Conservation (phyloP, 176 grass and related monocot species). For the Eleusine coracana region DNA sequence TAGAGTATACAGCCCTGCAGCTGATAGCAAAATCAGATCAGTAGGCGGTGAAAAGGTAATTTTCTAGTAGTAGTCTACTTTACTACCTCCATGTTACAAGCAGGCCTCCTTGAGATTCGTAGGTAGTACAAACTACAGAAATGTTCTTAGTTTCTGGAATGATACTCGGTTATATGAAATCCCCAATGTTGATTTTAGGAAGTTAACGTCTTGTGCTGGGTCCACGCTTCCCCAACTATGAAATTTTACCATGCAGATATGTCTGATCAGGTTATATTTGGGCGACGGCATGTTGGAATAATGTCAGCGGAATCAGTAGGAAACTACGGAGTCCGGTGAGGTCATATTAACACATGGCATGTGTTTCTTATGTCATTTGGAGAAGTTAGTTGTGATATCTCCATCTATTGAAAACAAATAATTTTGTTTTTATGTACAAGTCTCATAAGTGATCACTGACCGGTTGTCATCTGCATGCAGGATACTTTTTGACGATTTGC, state of each 20-base stretch:
- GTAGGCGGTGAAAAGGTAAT: constrained; percentile 84
- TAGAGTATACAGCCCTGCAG: constrained; percentile 83
- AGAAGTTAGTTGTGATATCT: not conserved
- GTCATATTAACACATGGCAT: not conserved
- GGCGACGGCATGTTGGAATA: constrained; percentile 75
- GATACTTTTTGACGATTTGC: constrained; percentile 91
- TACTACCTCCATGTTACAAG: not conserved
- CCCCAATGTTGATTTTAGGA: not conserved
- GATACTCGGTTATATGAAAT: not conserved
- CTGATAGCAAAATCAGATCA: constrained; percentile 93
- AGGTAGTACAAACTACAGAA: not conserved
- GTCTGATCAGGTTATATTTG: constrained; percentile 75
- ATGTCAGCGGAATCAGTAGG: constrained; percentile 97
- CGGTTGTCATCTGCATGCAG: constrained; percentile 41
- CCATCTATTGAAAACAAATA: not conserved
- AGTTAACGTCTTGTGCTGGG: not conserved
- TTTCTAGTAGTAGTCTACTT: constrained; percentile 6
- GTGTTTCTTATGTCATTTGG: constrained; percentile 10
- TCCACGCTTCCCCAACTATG: not conserved
- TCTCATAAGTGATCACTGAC: not conserved
- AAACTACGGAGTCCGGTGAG: constrained; percentile 88
- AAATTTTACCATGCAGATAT: not conserved
- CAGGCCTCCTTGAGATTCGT: not conserved
- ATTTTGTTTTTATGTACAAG: constrained; percentile 6
- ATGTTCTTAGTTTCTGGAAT: not conserved